phyloP scores from a whole-genome alignment of 2,329 filamentous ascomycete genomes.

The Fusarium stilboides region DNA sequence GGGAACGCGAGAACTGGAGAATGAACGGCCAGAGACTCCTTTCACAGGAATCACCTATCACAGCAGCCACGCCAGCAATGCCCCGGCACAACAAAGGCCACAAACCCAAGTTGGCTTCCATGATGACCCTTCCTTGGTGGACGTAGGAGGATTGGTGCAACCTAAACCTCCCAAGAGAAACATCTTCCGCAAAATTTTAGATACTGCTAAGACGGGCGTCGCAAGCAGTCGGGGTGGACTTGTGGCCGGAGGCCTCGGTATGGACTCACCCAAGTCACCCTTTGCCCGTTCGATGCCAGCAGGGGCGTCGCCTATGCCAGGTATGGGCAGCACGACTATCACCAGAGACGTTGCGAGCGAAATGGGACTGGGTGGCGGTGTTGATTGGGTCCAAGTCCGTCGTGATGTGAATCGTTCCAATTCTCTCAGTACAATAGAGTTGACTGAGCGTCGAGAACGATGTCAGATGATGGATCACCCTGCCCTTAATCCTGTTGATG shows the following conservation, averaged over 20 bases:
- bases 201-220: constrained; percentile 93
- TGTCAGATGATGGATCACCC: constrained; percentile 96
- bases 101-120: constrained; percentile 77
- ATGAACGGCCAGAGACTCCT: constrained; percentile 72
- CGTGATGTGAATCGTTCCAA: constrained; percentile 97
- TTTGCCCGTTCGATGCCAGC: constrained; percentile 60
- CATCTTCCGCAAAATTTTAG: constrained; percentile 96
- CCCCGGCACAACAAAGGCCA: constrained; percentile 65
- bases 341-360: constrained; percentile 74
- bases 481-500: constrained; percentile 89
- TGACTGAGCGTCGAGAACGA: constrained; percentile 85
- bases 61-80: constrained; percentile 82
- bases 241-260: constrained; percentile 67
- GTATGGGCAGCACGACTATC: constrained; percentile 55
- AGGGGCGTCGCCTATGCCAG: constrained; percentile 61
- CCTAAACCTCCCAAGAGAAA: constrained; percentile 87
- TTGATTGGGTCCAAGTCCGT: constrained; percentile 98
- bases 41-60: constrained; percentile 91
- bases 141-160: constrained; percentile 82
- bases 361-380: constrained; percentile 74
- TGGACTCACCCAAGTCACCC: constrained; percentile 60
- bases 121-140: constrained; percentile 75
- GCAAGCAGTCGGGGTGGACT: constrained; percentile 91
- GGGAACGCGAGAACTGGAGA: constrained; percentile 70
- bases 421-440: constrained; percentile 90